Evolutionary conservation across 495 filamentous ascomycete species (phyloP), one percentile per base, ranked within the genome.

Genomic region (Parachaetomium inaequale): DNA sequence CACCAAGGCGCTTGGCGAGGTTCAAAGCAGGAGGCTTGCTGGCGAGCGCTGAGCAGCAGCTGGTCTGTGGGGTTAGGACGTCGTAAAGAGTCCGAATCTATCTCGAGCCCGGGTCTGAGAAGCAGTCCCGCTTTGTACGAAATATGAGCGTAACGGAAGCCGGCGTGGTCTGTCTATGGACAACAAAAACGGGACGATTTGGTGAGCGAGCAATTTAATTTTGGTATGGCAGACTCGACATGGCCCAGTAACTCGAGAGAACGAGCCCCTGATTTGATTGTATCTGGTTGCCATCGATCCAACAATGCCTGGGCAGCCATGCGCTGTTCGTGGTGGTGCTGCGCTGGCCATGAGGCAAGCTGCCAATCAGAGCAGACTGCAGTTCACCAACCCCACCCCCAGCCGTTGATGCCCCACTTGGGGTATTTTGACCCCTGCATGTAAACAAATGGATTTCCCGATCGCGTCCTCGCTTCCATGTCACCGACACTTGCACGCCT

Each of bases 1-100:
- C 58, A 92, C 88, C 68, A 88, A 93, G 73, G 95, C 94, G 25
- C 78, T 98, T 66, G 87, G 89, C 46, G 94, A 98, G 78, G 93
- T 98, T 29, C 94, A 96, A 76, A 87, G 86, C 63, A 81, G 94
- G 54, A 83, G 94, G 46, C 77, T 97, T 67, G 87, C 87, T 34
- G 91, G 93, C 17, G 82, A 92, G 70, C 81, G 93, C 53, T 73
- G 57, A 73, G 34, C 14, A 25, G 12, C 42, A 60, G 43, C 43
- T 50, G 55, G 28, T 31, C 8, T 51, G 31, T 55, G 51, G 3
- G 34, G 29, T n/a, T 3, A 19, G 3, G 49, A 19, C 1, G 19
- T 10, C 7, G 1, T 29, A 32, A 31, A 31, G 7, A 26, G 21
- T 21, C 34, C 12, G 34, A n/a, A 2, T 12, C 11, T 14, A n/a